Evolutionary conservation across 2,329 filamentous ascomycete genomes (phyloP).

Genomic region (Teratosphaeria epicoccoides): DNA sequence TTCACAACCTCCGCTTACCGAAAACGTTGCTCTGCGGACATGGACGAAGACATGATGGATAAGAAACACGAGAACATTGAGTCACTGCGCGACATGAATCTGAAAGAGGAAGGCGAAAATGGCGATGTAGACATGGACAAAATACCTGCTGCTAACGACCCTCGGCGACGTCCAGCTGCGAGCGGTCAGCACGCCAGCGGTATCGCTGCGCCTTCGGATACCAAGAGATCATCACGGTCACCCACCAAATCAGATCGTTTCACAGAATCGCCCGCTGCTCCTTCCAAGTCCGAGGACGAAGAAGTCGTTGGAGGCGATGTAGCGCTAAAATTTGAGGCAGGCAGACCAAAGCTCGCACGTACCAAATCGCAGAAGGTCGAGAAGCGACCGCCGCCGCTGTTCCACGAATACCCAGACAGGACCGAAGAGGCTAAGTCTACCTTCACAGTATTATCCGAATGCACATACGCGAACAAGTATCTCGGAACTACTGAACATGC

Average conservation of each 20-base stretch:
- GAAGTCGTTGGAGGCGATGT: constrained; percentile 51
- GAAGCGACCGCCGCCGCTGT: constrained; percentile 54
- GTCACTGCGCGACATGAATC: constrained; percentile 35
- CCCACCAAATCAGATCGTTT: constrained; percentile 12
- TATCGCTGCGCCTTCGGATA: constrained; percentile 11
- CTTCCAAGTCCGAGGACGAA: constrained; percentile 34
- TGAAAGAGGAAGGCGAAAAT: constrained; percentile 30
- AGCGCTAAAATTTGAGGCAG: constrained; percentile 52
- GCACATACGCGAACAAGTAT: constrained; percentile 82
- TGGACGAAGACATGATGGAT: constrained; percentile 30
- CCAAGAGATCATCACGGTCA: constrained; percentile 17
- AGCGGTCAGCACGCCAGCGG: constrained; percentile 1
- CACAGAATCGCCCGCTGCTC: constrained; percentile 27
- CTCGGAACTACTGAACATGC: constrained; percentile 87
- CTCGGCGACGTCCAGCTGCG: constrained; percentile 13
- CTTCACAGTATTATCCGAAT: constrained; percentile 75
- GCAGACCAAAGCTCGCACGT: constrained; percentile 60
- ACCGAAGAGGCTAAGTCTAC: constrained; percentile 63
- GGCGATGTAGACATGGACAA: constrained; percentile 20
- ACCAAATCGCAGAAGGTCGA: constrained; percentile 62
- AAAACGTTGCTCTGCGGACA: constrained; percentile 19
- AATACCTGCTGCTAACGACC: constrained; percentile 10
- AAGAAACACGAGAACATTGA: constrained; percentile 29
- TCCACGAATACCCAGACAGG: constrained; percentile 63
- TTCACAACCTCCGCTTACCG: background rate